Evolutionary conservation across 345 rosid genomes (phyloP).

Genomic region (Bruguiera sexangula): DNA sequence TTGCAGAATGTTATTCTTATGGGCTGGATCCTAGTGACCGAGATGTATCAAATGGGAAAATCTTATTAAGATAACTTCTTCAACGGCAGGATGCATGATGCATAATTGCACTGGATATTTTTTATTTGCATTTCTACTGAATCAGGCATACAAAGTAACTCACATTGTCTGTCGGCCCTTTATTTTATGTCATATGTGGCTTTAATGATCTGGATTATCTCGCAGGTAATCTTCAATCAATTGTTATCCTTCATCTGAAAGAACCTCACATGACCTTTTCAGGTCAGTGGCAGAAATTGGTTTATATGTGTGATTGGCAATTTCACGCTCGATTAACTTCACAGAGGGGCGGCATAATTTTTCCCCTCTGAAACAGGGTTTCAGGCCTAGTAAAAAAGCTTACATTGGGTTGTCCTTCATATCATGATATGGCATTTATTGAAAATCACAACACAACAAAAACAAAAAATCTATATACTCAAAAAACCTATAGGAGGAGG

Average conservation of each 20-base stretch:
- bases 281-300: neutral
- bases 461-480: too few relatives aligned
- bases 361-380: neutral
- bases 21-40: neutral
- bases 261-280: neutral
- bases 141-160: neutral
- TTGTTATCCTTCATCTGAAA: neutral
- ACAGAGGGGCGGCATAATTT: neutral
- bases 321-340: neutral
- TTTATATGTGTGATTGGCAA: neutral
- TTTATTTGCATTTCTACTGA: slow-evolving; percentile 1
- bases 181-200: neutral
- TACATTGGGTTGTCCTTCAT: too few relatives aligned
- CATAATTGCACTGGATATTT: neutral
- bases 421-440: too few relatives aligned
- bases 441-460: too few relatives aligned
- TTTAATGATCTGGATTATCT: neutral
- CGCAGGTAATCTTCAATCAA: neutral
- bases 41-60: neutral
- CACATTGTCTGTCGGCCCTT: neutral
- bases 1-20: neutral
- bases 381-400: too few relatives aligned
- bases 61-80: neutral
- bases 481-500: too few relatives aligned
- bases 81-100: neutral